These are phyloP conservation scores for Coniochaeta sp. DNA, from an alignment of 2,329 filamentous ascomycete genomes.

Conservation along the genomic window DNA sequence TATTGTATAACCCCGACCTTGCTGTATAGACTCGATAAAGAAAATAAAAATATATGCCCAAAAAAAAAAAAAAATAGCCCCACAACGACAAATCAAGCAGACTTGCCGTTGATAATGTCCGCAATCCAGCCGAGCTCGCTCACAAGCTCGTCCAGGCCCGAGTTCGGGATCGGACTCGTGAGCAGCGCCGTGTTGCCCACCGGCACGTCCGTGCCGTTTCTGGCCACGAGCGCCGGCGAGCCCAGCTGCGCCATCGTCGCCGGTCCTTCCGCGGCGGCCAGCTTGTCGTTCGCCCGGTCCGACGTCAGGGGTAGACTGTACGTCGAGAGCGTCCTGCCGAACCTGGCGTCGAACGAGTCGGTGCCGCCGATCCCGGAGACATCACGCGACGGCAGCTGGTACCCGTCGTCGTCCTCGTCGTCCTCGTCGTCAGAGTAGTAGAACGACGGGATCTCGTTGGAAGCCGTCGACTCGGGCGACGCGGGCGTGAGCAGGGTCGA, in stretches of 20 bases:
- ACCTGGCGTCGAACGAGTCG: slow-evolving; percentile 15
- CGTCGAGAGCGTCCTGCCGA: slow-evolving; percentile 22
- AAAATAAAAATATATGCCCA: neutral
- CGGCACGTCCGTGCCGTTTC: slow-evolving; percentile 15
- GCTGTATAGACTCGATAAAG: neutral
- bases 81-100: neutral
- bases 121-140: slow-evolving; percentile 46
- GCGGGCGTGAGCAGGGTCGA: slow-evolving; percentile 24
- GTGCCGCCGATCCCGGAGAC: neutral
- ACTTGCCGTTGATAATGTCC: slow-evolving; percentile 26
- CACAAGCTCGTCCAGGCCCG: slow-evolving; percentile 26
- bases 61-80: neutral
- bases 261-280: slow-evolving; percentile 2
- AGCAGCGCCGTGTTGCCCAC: slow-evolving; percentile 17
- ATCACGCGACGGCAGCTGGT: slow-evolving; percentile 25
- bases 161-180: slow-evolving; percentile 20
- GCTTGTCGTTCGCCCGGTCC: slow-evolving; percentile 17
- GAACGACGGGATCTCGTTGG: slow-evolving; percentile 34
- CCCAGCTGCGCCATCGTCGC: neutral
- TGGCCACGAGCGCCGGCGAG: slow-evolving; percentile 21
- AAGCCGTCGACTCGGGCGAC: slow-evolving; percentile 29
- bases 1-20: too few species aligned
- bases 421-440: slow-evolving; percentile 31
- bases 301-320: slow-evolving; percentile 39
- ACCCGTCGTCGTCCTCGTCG: slow-evolving; percentile 32